Evolutionary conservation across 2,329 filamentous ascomycete genomes (phyloP), one percentile per base, ranked within the genome.

Genomic region (Sporothrix pallida): DNA sequence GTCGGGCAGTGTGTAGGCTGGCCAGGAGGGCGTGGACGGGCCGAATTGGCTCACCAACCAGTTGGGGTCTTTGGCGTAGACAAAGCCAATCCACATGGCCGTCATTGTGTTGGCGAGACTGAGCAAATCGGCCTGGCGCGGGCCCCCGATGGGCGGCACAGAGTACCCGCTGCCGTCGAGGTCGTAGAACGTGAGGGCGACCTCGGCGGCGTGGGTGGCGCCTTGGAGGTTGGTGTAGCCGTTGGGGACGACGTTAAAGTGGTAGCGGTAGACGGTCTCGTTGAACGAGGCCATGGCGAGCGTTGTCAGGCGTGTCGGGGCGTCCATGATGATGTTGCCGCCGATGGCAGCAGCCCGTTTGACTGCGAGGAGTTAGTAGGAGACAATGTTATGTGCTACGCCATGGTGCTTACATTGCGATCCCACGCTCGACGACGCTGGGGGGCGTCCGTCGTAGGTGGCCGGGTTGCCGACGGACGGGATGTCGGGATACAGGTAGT

Each of bases 401-500:
- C n/a, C n/a, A n/a, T n/a, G n/a, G n/a, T n/a, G n/a, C n/a, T n/a
- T 58, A 58, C 56, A 72, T 31, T 65, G 46, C 2, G 2, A n/a
- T 0, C 70, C 70, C 6, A 48, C 62, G 4, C 9, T 15, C 12
- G 46, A 50, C 44, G 65, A 69, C 46, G 20, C 46, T 1, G n/a
- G 20, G 37, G 26, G 44, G 23, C 92, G 90, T 79, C 94, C 94
- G 77, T 97, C 94, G 56, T 98, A 87, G 23, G 95, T 95, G 78
- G 98, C 92, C 81, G 97, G 94, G 73, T 97, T 90, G 20, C 95
- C 95, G 71, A 95, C 94, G 5, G 91, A 89, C 79, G 93, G 91
- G 76, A 91, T 93, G 73, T 89, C 90, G 74, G 54, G 54, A 26
- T 52, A 69, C 63, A 69, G 52, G 15, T 44, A 56, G 54, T 26